Conservation (phyloP, 2,329 filamentous ascomycete genomes). For the Phaeosphaeriaceae sp. region DNA sequence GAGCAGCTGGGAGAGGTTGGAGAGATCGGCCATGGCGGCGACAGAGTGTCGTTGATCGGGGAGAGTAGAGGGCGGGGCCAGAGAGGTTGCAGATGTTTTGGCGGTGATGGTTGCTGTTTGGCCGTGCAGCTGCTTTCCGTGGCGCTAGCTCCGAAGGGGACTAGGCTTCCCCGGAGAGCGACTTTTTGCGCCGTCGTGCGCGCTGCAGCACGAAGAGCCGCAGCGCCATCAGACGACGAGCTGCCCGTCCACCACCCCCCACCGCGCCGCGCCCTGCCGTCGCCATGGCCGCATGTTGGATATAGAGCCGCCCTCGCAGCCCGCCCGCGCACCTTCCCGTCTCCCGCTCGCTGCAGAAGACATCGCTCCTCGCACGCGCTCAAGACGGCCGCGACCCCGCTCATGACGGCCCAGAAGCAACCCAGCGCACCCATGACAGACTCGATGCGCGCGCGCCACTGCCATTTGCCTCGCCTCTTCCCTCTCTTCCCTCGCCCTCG, state of each 20-base stretch:
- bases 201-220: not conserved
- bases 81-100: conserved; percentile 17
- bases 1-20: conserved; percentile 79
- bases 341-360: not conserved
- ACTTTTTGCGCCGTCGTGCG: conserved; percentile 7
- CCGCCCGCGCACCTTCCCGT: not conserved
- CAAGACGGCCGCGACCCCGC: conserved; percentile 17
- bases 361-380: not conserved
- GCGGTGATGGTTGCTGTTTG: conserved; percentile 9
- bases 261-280: conserved; percentile 4
- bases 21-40: conserved; percentile 65
- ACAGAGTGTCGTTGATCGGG: not conserved
- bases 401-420: conserved; percentile 8
- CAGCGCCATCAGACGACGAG: conserved; percentile 12
- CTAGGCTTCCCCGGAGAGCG: conserved; percentile 18
- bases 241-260: conserved; percentile 2
- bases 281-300: not conserved
- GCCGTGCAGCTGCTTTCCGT: too few relatives aligned
- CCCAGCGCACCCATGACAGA: conserved; percentile 17
- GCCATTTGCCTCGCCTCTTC: conserved; percentile 11
- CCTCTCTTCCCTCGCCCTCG: not conserved
- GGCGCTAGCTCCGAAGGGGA: not conserved
- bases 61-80: conserved; percentile 5
- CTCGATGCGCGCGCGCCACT: conserved; percentile 25
- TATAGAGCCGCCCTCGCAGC: conserved; percentile 1